Base-by-base conservation (phyloP, 2,329 filamentous ascomycete genomes). In the Chaetomiaceae sp. region DNA sequence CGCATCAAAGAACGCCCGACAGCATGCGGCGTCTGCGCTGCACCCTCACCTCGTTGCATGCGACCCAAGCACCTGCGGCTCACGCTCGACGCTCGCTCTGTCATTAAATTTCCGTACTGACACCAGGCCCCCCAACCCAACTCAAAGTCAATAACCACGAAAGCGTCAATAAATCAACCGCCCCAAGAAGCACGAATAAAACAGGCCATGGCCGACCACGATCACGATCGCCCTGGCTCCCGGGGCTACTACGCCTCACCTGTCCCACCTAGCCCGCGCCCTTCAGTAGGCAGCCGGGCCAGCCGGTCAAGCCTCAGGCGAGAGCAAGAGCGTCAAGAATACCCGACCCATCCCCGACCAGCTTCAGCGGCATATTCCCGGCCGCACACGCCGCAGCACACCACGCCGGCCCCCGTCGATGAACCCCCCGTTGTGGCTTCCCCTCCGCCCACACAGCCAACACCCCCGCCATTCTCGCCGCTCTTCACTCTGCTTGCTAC, bases 401-500 rank as follows among this genome's bases (percentile, higher is more conserved):
- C 43, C 25, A 34, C 21, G 13, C 23, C 42, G 31, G 13, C 39
- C 17, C 39, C 41, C 45, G 19, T 33, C 50, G 49, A 50, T 14
- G 43, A 49, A 43, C 34, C 23, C 27, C 33, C 16, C 21, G 49
- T n/a, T 37, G 55, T n/a, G 45, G 47, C 38, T 37, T 53, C 17
- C 20, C 48, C 39, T 33, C 51, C 60, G 54, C 47, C 51, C 41
- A 56, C 48, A 48, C 52, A 56, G 4, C 54, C 52, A 12, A 62
- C 66, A 25, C 70, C 67, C 5, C 54, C 71, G 4, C 66, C 72
- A 3, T 92, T 95, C 67, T 77, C 82, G 39, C 88, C 89, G 2
- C 86, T 96, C 73, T 96, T 96, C 73, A 86, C 89, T 1, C 75
- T 96, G 37, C 76, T 97, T 57, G 83, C 88, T 63, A 90, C 96